Evolutionary conservation across 331 rosid species (phyloP).

Genomic region (Stylosanthes scabra): DNA sequence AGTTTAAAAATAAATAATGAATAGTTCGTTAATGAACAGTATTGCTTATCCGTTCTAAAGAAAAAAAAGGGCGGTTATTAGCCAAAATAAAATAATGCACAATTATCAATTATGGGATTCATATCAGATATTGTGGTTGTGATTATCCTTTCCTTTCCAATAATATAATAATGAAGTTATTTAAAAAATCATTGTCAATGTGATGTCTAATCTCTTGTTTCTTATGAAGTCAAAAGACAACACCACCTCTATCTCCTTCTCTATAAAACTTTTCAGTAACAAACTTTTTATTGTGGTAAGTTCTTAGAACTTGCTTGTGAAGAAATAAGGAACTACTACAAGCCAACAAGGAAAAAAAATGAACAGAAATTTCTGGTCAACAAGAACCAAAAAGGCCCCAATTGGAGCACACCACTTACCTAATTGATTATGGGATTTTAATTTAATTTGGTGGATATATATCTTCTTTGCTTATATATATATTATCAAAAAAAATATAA

Average conservation of each 20-base stretch:
- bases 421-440: background rate
- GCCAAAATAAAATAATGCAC: slow-evolving; percentile 19
- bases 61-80: slow-evolving; percentile 1
- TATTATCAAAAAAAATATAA: too few species aligned
- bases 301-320: slow-evolving; percentile 45
- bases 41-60: slow-evolving; percentile 32
- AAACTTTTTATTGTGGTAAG: slow-evolving; percentile 22
- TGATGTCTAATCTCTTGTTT: slow-evolving; percentile 17
- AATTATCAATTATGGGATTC: background rate
- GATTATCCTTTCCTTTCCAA: slow-evolving; percentile 21
- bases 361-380: background rate
- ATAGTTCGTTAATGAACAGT: too few species aligned
- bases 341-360: background rate
- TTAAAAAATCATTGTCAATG: slow-evolving; percentile 9
- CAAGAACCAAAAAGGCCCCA: slow-evolving; percentile 15
- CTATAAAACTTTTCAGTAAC: slow-evolving; percentile 18
- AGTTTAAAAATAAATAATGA: too few species aligned
- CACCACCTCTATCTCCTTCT: slow-evolving; percentile 26
- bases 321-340: slow-evolving; percentile 11
- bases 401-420: background rate
- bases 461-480: background rate
- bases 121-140: slow-evolving; percentile 17
- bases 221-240: slow-evolving; percentile 47
- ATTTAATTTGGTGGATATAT: background rate
- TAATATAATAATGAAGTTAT: slow-evolving; percentile 3